phyloP scores from a whole-genome alignment of 75 land plant genomes.

The Selaginella tamariscina region DNA sequence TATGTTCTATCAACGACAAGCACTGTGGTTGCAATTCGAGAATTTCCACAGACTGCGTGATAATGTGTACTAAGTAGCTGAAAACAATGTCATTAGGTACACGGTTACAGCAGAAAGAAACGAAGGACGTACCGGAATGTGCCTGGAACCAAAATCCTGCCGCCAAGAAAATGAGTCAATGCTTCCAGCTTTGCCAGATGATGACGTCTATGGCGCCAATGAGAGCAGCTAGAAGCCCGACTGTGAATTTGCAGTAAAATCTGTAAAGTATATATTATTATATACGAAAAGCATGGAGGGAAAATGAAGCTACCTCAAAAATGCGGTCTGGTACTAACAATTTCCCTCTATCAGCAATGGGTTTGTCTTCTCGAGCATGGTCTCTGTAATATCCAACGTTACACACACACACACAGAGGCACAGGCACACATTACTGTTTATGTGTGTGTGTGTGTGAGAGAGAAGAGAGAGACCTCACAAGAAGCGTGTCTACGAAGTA shows the following conservation, averaged over 20 bases:
- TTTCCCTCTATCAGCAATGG: too few species aligned
- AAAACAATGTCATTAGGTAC: neutral
- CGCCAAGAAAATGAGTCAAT: constrained; percentile 49
- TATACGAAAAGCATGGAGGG: too few species aligned
- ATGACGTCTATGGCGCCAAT: constrained; percentile 56
- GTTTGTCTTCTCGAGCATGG: too few species aligned
- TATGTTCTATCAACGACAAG: constrained; percentile 39
- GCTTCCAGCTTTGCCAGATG: constrained; percentile 44
- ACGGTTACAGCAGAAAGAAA: neutral
- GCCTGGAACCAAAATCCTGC: constrained; percentile 50
- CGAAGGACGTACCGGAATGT: constrained; percentile 79
- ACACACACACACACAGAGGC: too few species aligned
- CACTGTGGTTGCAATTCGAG: constrained; percentile 56
- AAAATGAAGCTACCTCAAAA: too few species aligned
- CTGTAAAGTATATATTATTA: too few species aligned
- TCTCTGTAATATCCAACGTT: too few species aligned
- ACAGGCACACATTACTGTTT: too few species aligned
- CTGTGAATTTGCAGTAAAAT: constrained; percentile 82
- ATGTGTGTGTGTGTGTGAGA: too few species aligned
- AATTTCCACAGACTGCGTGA: constrained; percentile 45
- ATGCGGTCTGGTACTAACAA: too few species aligned
- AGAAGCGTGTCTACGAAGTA: too few species aligned
- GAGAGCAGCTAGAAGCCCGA: constrained; percentile 52
- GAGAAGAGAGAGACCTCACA: too few species aligned
- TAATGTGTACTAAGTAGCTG: constrained; percentile 81